Evolutionary conservation across 2,329 filamentous ascomycete species (phyloP), one percentile per base, ranked within the genome.

Genomic region (Peltaster fructicola): DNA sequence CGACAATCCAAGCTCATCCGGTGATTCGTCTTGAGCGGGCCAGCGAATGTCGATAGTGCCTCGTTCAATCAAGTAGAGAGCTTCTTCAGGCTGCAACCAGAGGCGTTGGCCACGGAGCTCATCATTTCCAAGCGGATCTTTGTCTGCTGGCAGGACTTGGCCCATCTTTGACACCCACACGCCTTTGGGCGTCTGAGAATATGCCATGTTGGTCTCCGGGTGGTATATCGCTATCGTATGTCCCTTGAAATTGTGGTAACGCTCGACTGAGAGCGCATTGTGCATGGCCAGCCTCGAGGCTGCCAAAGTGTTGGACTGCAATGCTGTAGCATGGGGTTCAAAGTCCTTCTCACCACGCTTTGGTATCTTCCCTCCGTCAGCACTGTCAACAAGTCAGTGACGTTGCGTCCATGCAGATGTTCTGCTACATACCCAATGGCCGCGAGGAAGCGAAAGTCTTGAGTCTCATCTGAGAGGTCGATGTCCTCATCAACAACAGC

Each of bases 291-390:
- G 63, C 27, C 85, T 72, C 33, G 81, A 91, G 22, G 77, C 68
- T 43, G 81, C 75, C 25, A 98, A 70, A 6, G 74, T 68, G 29
- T 66, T 63, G 36, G 74, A 70, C 52, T 98, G 88, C 15, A 78
- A 69, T 15, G 68, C 66, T 3, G 88, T 95, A 23, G 79, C 78
- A 52, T 95, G 82, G 14, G 78, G 73, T 54, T 95, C 88, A 49
- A 93, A 98, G 55, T 98, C 88, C 52, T 98, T 98, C 49, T 91
- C 82, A 32, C 88, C 88, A 35, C 82, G 80, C 37, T 85, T 82
- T 17, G 91, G 81, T 7, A 84, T 65, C 39, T 70, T 68, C 24
- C 59, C 40, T 29, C 47, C 43, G 29, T 47, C 40, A 23, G 32
- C 35, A 20, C 42, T 45, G 32, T 24, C 17, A 26, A 9, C 7